These are phyloP conservation scores for Aspergillus sp. DNA, from an alignment of 2,329 filamentous ascomycete species.

Conservation along the genomic window DNA sequence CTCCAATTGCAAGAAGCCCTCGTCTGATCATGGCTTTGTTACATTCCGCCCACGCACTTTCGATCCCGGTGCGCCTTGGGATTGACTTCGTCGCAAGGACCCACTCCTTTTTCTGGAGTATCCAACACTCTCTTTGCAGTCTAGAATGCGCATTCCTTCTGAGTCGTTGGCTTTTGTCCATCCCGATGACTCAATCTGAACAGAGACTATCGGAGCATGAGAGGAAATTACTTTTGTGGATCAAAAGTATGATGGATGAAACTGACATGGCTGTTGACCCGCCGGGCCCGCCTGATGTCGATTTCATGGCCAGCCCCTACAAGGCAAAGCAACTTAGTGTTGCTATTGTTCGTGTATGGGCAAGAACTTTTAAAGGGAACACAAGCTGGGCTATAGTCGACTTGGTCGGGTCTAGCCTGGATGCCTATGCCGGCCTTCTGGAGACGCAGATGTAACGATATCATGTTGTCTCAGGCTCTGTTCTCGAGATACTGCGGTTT, in stretches of 20 bases:
- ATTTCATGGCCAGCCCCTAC: slow-evolving; percentile 43
- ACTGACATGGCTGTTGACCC: slow-evolving; percentile 47
- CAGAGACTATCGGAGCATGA: slow-evolving; percentile 48
- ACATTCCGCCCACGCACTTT: slow-evolving; percentile 55
- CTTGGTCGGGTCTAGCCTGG: slow-evolving; percentile 46
- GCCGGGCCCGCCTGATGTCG: slow-evolving; percentile 38
- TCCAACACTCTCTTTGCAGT: slow-evolving; percentile 56
- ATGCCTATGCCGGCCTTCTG: slow-evolving; percentile 47
- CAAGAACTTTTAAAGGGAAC: slow-evolving; percentile 48
- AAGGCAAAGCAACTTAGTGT: slow-evolving; percentile 48
- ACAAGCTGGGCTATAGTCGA: slow-evolving; percentile 51
- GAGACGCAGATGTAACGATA: slow-evolving; percentile 28
- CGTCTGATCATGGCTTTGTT: slow-evolving; percentile 51
- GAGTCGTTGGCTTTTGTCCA: slow-evolving; percentile 47
- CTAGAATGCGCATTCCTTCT: slow-evolving; percentile 54
- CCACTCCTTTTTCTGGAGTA: slow-evolving; percentile 56
- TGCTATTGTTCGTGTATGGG: slow-evolving; percentile 49
- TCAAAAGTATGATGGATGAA: slow-evolving; percentile 51
- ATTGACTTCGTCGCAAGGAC: slow-evolving; percentile 54
- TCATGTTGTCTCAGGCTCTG: neutral
- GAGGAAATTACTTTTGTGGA: slow-evolving; percentile 48
- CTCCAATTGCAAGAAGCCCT: slow-evolving; percentile 44
- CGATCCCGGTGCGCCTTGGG: slow-evolving; percentile 54
- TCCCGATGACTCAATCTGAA: slow-evolving; percentile 43
- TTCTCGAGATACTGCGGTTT: too few relatives aligned